A percentile compares a stretch with the other conserved stretches of the same genome.
phyloP scores from a whole-genome alignment of 306 rosid genomes.

The Alnus rubra region DNA sequence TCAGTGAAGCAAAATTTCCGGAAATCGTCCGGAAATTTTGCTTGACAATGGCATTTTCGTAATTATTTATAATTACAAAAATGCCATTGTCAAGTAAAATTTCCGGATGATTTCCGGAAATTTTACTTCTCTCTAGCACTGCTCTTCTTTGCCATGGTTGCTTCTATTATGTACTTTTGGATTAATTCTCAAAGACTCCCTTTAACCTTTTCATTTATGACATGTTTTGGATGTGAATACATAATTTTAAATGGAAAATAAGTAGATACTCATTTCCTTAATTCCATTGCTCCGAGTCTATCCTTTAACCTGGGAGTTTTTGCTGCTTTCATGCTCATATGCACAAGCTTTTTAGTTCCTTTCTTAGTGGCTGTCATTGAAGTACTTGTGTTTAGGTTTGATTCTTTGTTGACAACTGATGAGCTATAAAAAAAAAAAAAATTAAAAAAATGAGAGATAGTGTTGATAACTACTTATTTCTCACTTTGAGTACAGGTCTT shows the following conservation, averaged over 20 bases:
- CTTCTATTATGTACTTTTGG: no score
- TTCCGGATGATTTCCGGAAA: no score
- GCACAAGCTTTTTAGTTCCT: neutral
- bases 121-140: no score
- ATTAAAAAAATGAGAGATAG: neutral
- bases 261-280: neutral
- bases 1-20: no score
- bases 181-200: neutral
- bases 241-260: neutral
- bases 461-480: slow-evolving; percentile 16
- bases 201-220: neutral
- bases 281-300: neutral
- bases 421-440: neutral
- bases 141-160: neutral
- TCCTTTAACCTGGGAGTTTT: neutral
- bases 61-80: no score
- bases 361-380: slow-evolving; percentile 19
- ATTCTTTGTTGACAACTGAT: neutral
- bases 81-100: no score
- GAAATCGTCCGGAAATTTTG: no score
- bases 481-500: slow-evolving; percentile 56
- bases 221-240: neutral
- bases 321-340: neutral
- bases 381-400: neutral
- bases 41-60: no score